Percentiles rank a stretch among this genome's conserved stretches.
phyloP scores from a whole-genome alignment of 2,329 filamentous ascomycete genomes.

The Penicillium hesseltinei region DNA sequence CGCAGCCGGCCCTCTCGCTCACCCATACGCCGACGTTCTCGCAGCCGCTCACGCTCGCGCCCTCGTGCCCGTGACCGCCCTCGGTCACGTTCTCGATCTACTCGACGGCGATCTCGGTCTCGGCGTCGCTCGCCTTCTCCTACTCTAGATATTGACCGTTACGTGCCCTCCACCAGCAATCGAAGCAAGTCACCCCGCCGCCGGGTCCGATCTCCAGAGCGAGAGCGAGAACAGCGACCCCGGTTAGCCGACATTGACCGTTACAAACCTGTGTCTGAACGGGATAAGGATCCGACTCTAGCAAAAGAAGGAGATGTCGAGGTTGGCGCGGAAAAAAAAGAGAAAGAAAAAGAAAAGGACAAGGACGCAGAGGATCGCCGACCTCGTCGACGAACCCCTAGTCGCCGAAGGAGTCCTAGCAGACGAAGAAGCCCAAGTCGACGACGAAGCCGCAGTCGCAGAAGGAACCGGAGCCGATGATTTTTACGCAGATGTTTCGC shows the following conservation, averaged over 20 bases:
- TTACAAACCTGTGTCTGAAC: constrained; percentile 43
- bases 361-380: constrained; percentile 26
- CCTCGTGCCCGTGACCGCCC: constrained; percentile 12
- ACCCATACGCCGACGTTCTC: constrained; percentile 19
- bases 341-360: constrained; percentile 18
- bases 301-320: constrained; percentile 17
- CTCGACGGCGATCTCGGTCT: constrained; percentile 33
- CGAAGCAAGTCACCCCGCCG: constrained; percentile 44
- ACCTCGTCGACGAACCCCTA: constrained; percentile 17
- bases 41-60: constrained; percentile 16
- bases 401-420: constrained; percentile 20
- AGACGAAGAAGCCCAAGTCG: constrained; percentile 17
- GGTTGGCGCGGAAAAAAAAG: constrained; percentile 6
- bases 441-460: constrained; percentile 5
- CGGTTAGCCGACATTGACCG: constrained; percentile 44
- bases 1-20: constrained; percentile 28
- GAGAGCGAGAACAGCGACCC: constrained; percentile 32
- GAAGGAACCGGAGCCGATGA: constrained; percentile 28
- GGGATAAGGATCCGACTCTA: constrained; percentile 28
- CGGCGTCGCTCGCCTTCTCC: constrained; percentile 33
- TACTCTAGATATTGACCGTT: constrained; percentile 45
- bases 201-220: constrained; percentile 38
- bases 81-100: constrained; percentile 21
- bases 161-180: constrained; percentile 42
- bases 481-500: neutral